Conservation (phyloP, 805 yeast species). For the Wickerhamomyces tratensis region DNA sequence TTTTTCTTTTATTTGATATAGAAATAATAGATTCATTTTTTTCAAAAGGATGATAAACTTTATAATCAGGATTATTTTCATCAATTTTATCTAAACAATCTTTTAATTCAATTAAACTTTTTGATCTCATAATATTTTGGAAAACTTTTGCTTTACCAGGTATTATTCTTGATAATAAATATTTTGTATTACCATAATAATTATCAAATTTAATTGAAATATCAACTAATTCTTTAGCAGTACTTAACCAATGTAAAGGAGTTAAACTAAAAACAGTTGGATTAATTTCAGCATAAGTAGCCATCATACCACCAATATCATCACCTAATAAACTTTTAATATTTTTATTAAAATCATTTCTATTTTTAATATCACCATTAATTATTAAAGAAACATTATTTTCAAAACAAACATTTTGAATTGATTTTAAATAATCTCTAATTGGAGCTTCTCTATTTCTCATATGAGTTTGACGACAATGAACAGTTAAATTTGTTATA, state of each 20-base stretch:
- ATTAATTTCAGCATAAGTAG: constrained; percentile 80
- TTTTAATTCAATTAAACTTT: constrained; percentile 40
- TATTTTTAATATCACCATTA: constrained; percentile 64
- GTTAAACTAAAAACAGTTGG: constrained; percentile 57
- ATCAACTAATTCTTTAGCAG: constrained; percentile 45
- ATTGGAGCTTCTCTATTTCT: constrained; percentile 78
- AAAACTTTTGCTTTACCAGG: constrained; percentile 67
- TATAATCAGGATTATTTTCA: constrained; percentile 4
- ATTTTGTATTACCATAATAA: constrained; percentile 68
- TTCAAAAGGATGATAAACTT: not conserved
- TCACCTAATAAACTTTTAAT: constrained; percentile 45
- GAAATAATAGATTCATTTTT: too few species aligned
- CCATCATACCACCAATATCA: constrained; percentile 87
- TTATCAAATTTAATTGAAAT: constrained; percentile 51
- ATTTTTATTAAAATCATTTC: constrained; percentile 36
- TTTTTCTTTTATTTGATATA: too few species aligned
- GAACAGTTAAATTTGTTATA: constrained; percentile 76
- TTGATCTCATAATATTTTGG: constrained; percentile 44
- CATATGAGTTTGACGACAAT: constrained; percentile 86
- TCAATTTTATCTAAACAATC: constrained; percentile 12
- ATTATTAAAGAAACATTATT: constrained; percentile 65
- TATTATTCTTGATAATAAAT: constrained; percentile 64
- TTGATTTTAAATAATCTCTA: constrained; percentile 54
- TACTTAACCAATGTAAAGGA: constrained; percentile 42
- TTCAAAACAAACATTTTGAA: constrained; percentile 50